phyloP scores from a whole-genome alignment of 805 yeast species.

The Brettanomyces nanus region DNA sequence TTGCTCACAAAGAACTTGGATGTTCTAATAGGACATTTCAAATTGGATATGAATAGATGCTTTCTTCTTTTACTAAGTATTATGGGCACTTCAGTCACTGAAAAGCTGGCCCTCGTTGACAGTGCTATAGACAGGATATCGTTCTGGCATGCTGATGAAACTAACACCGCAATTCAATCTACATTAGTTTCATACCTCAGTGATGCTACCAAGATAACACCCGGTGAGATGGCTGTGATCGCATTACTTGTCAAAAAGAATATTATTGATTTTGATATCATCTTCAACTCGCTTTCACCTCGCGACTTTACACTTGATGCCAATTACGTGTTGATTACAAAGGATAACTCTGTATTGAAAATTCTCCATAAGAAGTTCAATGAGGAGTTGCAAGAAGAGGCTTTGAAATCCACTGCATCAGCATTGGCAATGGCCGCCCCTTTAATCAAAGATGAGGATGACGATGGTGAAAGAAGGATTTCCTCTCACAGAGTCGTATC shows the following conservation, averaged over 20 bases:
- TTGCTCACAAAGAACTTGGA: constrained; percentile 41
- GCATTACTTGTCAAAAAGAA: constrained; percentile 58
- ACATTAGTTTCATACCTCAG: background rate
- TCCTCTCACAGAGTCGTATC: constrained; percentile 4
- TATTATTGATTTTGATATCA: constrained; percentile 51
- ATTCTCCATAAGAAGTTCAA: constrained; percentile 37
- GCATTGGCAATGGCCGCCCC: constrained; percentile 89
- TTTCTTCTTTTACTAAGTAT: constrained; percentile 56
- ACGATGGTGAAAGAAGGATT: constrained; percentile 18
- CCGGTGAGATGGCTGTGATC: constrained; percentile 10
- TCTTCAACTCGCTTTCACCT: constrained; percentile 53
- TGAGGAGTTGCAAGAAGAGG: constrained; percentile 43
- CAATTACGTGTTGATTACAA: constrained; percentile 9
- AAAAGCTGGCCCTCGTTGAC: constrained; percentile 39
- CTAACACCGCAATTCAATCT: constrained; percentile 5
- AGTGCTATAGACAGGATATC: constrained; percentile 42
- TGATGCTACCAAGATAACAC: background rate
- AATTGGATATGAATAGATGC: constrained; percentile 63
- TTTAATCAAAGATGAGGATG: constrained; percentile 57
- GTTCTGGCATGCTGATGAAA: constrained; percentile 44
- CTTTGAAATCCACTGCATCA: constrained; percentile 56
- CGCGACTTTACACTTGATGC: constrained; percentile 19
- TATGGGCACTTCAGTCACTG: constrained; percentile 35
- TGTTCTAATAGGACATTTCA: constrained; percentile 63
- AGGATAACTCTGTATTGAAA: constrained; percentile 27